Evolutionary conservation across 805 yeast genomes (phyloP), one percentile per base, ranked within the genome.

Genomic region (Ogataea allantospora): DNA sequence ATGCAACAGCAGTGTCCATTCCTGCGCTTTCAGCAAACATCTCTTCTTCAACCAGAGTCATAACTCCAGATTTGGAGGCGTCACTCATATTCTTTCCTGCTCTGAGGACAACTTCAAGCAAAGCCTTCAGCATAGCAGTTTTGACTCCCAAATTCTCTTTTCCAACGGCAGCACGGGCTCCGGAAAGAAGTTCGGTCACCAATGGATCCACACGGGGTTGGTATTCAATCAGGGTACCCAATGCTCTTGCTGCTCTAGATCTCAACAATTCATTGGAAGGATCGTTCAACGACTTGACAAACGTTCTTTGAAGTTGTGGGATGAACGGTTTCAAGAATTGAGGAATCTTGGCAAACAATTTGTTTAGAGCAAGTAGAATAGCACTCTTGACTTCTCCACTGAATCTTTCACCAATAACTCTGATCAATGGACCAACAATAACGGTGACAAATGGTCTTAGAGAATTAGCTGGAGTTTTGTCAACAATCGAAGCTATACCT

Each of bases 261-360:
- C 98, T 75, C 54, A 93, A 68, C 7, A 74, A 63, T 34, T 83
- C 95, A 52, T 81, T 84, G 2, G 75, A 54, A 2, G 84, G 70
- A 64, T 93, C 99, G 35, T 87, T 75, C 48, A 93, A 69, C 2
- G 96, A 85, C 58, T 95, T 84, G 27, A 91, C 95, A 66, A 93
- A 93, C 1, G 99, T 93, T 59, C 99, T 77, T 66, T 93, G 99
- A 50, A 93, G 73, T 67, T 93, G 99, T 7, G 99, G 99, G 63
- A 93, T 78, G 61, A 93, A 93, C 11, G 99, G 99, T 55, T 91
- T 78, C 62, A 93, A 72, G 60, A 87, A 86, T 57, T 83, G 87
- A 2, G 99, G 96, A 51, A 91, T 84, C 68, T 88, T 85, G 16
- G 66, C 66, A 54, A 93, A 78, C 56, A 95, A 67, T 47, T 76